Percentiles rank a stretch among this genome's conserved stretches.
phyloP scores from a whole-genome alignment of 2,329 filamentous ascomycete species.

The Apiospora malaysiana region DNA sequence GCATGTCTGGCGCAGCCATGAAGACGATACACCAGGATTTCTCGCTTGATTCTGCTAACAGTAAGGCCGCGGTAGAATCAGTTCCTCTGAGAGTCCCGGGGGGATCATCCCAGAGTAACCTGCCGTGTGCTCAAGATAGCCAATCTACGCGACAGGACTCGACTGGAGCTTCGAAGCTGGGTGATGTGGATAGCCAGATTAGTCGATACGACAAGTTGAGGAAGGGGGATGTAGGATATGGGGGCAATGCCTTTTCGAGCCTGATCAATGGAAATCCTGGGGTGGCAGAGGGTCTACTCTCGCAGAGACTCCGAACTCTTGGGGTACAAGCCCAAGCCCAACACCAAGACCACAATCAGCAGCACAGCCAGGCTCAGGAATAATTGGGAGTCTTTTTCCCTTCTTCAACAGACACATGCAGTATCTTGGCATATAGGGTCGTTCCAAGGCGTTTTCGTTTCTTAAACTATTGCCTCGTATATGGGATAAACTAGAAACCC shows the following conservation, averaged over 20 bases:
- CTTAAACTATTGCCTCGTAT: background rate
- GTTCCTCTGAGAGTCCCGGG: slow-evolving; percentile 55
- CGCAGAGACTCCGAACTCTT: slow-evolving; percentile 69
- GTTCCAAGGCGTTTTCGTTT: background rate
- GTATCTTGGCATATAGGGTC: background rate
- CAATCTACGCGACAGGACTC: slow-evolving; percentile 45
- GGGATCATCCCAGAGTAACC: background rate
- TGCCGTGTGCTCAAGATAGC: slow-evolving; percentile 25
- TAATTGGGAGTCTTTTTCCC: background rate
- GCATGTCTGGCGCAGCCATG: slow-evolving; percentile 22
- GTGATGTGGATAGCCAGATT: slow-evolving; percentile 21
- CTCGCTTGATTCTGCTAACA: slow-evolving; percentile 38
- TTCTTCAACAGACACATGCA: background rate
- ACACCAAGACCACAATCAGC: background rate
- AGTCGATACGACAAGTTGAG: slow-evolving; percentile 69
- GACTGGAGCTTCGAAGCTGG: slow-evolving; percentile 33
- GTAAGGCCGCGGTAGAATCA: slow-evolving; percentile 51
- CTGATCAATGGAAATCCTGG: slow-evolving; percentile 46
- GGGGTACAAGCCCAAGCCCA: slow-evolving; percentile 46
- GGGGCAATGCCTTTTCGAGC: slow-evolving; percentile 57
- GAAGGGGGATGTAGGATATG: slow-evolving; percentile 69
- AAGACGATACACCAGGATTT: slow-evolving; percentile 30
- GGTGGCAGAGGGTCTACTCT: slow-evolving; percentile 71
- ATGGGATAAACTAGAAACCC: background rate
- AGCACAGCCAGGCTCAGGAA: background rate